Conservation (phyloP, 202 grass and related monocot species). For the Elaeis oleifera region DNA sequence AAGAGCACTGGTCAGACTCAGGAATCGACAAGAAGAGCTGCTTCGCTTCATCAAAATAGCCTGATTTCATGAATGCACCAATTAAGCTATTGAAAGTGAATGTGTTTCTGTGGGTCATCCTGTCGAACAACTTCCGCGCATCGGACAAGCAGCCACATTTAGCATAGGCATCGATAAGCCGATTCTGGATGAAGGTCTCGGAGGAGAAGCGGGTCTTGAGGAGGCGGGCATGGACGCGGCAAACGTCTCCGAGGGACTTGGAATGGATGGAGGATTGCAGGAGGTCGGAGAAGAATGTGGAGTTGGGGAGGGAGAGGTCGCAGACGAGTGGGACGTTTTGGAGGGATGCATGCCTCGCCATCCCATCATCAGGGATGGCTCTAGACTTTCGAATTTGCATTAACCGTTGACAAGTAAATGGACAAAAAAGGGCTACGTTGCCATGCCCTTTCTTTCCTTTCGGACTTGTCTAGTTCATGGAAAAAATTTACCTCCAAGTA, state of each 20-base stretch:
- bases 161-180: slow-evolving; percentile 7
- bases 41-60: neutral
- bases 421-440: no score
- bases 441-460: no score
- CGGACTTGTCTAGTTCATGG: no score
- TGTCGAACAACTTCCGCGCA: slow-evolving; percentile 12
- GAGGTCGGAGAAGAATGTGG: slow-evolving; percentile 12
- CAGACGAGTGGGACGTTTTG: neutral
- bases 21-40: slow-evolving; percentile 13
- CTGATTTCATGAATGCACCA: neutral
- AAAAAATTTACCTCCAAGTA: no score
- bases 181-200: slow-evolving; percentile 14
- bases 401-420: no score
- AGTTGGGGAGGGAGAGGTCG: slow-evolving; percentile 13
- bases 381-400: no score
- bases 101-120: slow-evolving; percentile 9
- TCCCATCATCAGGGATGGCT: neutral
- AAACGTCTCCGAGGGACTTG: neutral
- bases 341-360: neutral
- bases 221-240: neutral
- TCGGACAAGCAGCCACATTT: slow-evolving; percentile 18
- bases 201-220: slow-evolving; percentile 2
- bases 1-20: slow-evolving; percentile 23
- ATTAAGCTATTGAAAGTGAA: slow-evolving; percentile 21
- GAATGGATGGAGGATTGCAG: slow-evolving; percentile 18